Base-by-base conservation (phyloP, 441 rosid species). In the Populus hybrid region DNA sequence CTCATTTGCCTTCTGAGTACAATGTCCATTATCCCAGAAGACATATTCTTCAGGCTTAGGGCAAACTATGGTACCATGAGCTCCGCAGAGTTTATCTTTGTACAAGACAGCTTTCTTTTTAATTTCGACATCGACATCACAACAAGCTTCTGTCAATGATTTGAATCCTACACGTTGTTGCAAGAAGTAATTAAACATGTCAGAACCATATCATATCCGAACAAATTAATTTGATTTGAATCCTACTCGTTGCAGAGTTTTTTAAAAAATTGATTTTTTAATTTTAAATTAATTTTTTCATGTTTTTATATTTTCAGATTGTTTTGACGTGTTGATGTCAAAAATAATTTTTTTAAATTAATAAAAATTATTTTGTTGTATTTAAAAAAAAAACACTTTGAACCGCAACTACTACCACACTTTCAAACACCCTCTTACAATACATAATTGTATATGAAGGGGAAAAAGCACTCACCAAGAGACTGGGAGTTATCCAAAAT, bases 321-420 rank as follows among this genome's bases (percentile, higher is more conserved):
- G 0, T 33, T 33, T 33, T 33, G 0, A 33, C 7, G 7, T 33
- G 2, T 0, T 33, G 1, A 33, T 33, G 6, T 33, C 0, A 33
- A 33, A 6, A 33, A 33, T 33, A 33, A 6, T 33, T 33, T 5
- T 33, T 33, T 1, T 6, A 6, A 33, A 33, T 6, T 33, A 33
- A 33, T 0, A 31, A 4, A 1, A 33, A 29, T 29, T 33, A 33
- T 33, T 33, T 33, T 33, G 0, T 6, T 33, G 0, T 33, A 6
- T 33, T 33, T 0, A 1, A 33, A 33, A 0, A 1, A 33, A 33
- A 33, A 33, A 33, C 0, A 33, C 0, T 33, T 33, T 33, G 1
- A 33, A 33, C 0, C 1, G 0, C 7, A 33, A 1, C 0, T 0
- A 0, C 7, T 6, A 33, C 0, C 0, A 5, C 7, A 33, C 1